These are phyloP conservation scores for Acrocalymma vagum DNA, from an alignment of 2,329 filamentous ascomycete species.

Conservation along the genomic window DNA sequence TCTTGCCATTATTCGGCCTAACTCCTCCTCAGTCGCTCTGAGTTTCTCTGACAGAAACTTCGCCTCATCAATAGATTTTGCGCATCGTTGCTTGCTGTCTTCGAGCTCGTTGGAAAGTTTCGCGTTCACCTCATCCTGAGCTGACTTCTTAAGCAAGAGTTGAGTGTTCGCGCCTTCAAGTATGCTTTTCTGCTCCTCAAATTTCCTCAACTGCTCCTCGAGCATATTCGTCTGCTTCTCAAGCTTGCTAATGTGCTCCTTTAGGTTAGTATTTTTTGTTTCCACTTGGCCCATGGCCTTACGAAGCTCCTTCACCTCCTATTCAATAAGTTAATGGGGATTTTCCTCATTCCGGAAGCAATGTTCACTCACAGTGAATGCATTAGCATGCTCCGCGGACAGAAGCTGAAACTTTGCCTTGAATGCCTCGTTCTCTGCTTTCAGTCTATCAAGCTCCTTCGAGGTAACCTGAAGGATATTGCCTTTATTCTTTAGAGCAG, in stretches of 20 bases:
- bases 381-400: constrained; percentile 26
- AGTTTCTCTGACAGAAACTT: too few species aligned
- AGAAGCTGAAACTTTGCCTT: constrained; percentile 31
- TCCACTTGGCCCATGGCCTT: constrained; percentile 21
- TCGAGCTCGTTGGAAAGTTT: too few species aligned
- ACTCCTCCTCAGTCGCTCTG: too few species aligned
- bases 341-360: neutral
- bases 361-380: constrained; percentile 26
- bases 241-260: constrained; percentile 17
- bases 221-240: constrained; percentile 4
- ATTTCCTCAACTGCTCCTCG: constrained; percentile 12
- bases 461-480: too few species aligned
- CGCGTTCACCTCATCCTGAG: too few species aligned
- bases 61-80: too few species aligned
- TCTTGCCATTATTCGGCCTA: too few species aligned
- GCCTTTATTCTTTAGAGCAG: too few species aligned
- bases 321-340: neutral
- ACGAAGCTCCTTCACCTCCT: constrained; percentile 20
- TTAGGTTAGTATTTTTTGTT: constrained; percentile 24
- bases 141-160: neutral
- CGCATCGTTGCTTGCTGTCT: too few species aligned
- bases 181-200: constrained; percentile 18
- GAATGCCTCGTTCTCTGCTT: constrained; percentile 21
- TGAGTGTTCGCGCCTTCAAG: constrained; percentile 12
- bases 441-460: constrained; percentile 28